phyloP scores from a whole-genome alignment of 768 basidiomycete genomes.

The Russula sp. region DNA sequence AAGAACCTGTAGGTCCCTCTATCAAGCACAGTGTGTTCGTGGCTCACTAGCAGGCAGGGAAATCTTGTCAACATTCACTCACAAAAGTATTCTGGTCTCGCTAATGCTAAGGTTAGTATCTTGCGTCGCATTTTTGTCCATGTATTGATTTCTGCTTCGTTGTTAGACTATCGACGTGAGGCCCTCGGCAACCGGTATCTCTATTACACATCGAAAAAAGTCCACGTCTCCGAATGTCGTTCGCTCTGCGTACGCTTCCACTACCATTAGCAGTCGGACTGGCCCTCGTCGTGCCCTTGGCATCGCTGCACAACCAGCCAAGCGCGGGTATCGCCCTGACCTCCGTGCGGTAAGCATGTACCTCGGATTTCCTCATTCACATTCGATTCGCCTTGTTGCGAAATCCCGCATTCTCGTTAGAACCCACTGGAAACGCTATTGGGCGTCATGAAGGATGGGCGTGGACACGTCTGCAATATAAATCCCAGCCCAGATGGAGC shows the following conservation, averaged over 20 bases:
- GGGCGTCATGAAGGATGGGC: conserved; percentile 77
- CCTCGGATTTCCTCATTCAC: neutral
- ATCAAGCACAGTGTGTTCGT: neutral
- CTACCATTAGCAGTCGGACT: conserved; percentile 62
- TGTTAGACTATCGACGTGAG: conserved; percentile 62
- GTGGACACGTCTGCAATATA: conserved; percentile 93
- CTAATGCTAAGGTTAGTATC: conserved; percentile 68
- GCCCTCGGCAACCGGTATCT: conserved; percentile 53
- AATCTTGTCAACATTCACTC: conserved; percentile 87
- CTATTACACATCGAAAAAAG: conserved; percentile 63
- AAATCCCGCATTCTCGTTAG: conserved; percentile 76
- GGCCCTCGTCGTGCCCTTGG: conserved; percentile 70
- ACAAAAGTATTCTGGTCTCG: conserved; percentile 87
- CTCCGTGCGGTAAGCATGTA: conserved; percentile 64
- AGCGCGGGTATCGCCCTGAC: conserved; percentile 74
- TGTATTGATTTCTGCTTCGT: neutral
- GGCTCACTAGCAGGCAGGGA: conserved; percentile 48
- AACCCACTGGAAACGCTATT: conserved; percentile 76
- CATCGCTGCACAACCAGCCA: conserved; percentile 55
- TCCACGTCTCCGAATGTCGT: conserved; percentile 55
- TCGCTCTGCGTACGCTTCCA: conserved; percentile 45
- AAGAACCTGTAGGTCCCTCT: conserved; percentile 63
- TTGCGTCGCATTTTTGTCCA: neutral
- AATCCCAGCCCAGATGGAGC: conserved; percentile 45
- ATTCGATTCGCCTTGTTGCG: conserved; percentile 21